phyloP scores from a whole-genome alignment of 495 filamentous ascomycete species.

The Penicillium psychrofluorescens region DNA sequence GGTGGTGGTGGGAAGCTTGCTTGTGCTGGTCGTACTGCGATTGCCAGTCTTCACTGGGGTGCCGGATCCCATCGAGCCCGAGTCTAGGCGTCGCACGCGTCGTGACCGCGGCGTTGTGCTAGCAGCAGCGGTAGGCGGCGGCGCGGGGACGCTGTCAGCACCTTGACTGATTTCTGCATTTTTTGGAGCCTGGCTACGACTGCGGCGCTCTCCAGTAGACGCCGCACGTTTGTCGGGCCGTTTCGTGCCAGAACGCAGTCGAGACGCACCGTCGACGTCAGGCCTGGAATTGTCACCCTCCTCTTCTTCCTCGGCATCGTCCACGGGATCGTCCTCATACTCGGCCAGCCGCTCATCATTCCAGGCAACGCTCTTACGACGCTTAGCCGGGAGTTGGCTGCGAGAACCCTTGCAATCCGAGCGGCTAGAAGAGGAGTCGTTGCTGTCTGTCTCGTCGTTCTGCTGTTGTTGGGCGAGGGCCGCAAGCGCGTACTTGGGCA shows the following conservation, averaged over 20 bases:
- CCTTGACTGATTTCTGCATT: slow-evolving; percentile 2
- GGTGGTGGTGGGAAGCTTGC: slow-evolving; percentile 12
- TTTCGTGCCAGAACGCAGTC: slow-evolving; percentile 7
- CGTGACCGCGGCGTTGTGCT: slow-evolving; percentile 26
- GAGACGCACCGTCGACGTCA: slow-evolving; percentile 8
- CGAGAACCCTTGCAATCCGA: not conserved
- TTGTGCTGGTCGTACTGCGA: slow-evolving; percentile 4
- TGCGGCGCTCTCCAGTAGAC: slow-evolving; percentile 15
- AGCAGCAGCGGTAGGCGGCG: slow-evolving; percentile 16
- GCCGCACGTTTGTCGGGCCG: slow-evolving; percentile 18
- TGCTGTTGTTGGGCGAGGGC: slow-evolving; percentile 25
- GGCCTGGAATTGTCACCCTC: slow-evolving; percentile 5
- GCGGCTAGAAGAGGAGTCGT: slow-evolving; percentile 3
- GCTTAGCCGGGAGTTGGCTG: slow-evolving; percentile 2
- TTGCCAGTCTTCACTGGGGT: slow-evolving; percentile 18
- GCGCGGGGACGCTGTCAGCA: slow-evolving; percentile 7
- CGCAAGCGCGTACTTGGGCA: slow-evolving; percentile 39
- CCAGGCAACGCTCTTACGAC: slow-evolving; percentile 32
- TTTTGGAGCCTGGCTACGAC: slow-evolving; percentile 15
- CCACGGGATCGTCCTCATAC: slow-evolving; percentile 18
- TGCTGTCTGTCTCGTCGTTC: not conserved
- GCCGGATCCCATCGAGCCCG: slow-evolving; percentile 12
- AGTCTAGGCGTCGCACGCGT: slow-evolving; percentile 29
- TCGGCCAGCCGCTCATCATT: slow-evolving; percentile 34
- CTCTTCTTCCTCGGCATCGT: slow-evolving; percentile 8